These are phyloP conservation scores for Talaromyces sp. DNA, from an alignment of 2,329 filamentous ascomycete species.

Conservation along the genomic window DNA sequence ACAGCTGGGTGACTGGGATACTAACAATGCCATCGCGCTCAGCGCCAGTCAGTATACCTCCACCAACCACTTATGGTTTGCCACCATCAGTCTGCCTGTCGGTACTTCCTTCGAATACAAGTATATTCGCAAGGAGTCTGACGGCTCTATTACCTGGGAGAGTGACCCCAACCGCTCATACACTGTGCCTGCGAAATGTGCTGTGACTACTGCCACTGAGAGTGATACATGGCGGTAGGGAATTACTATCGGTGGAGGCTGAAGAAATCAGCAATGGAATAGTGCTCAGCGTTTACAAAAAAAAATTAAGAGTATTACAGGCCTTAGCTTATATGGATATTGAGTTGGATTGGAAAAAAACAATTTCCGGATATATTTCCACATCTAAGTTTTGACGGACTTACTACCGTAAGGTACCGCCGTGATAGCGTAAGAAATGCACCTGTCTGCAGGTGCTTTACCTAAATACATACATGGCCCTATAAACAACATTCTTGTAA, in stretches of 20 bases:
- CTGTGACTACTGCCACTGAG: conserved; percentile 24
- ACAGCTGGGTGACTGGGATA: conserved; percentile 60
- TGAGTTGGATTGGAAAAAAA: too few relatives aligned
- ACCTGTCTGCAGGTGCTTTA: too few relatives aligned
- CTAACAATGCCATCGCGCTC: conserved; percentile 51
- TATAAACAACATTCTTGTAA: too few relatives aligned
- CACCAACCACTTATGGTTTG: conserved; percentile 57
- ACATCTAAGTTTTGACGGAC: too few relatives aligned
- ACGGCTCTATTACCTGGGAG: conserved; percentile 60
- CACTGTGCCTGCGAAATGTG: conserved; percentile 34
- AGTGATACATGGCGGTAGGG: conserved; percentile 34
- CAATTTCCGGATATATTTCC: too few relatives aligned
- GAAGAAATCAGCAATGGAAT: background rate
- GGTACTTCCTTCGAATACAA: conserved; percentile 61
- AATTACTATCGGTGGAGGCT: background rate
- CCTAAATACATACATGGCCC: too few relatives aligned
- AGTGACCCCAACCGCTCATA: conserved; percentile 46
- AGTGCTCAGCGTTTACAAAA: too few relatives aligned
- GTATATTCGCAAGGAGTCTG: conserved; percentile 55
- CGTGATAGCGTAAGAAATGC: too few relatives aligned
- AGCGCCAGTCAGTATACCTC: conserved; percentile 56
- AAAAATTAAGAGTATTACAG: too few relatives aligned
- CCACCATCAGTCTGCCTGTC: conserved; percentile 49
- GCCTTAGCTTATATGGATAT: too few relatives aligned
- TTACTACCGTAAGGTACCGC: too few relatives aligned